phyloP scores from a whole-genome alignment of 2,329 filamentous ascomycete species.

The Sporothrix phasma region DNA sequence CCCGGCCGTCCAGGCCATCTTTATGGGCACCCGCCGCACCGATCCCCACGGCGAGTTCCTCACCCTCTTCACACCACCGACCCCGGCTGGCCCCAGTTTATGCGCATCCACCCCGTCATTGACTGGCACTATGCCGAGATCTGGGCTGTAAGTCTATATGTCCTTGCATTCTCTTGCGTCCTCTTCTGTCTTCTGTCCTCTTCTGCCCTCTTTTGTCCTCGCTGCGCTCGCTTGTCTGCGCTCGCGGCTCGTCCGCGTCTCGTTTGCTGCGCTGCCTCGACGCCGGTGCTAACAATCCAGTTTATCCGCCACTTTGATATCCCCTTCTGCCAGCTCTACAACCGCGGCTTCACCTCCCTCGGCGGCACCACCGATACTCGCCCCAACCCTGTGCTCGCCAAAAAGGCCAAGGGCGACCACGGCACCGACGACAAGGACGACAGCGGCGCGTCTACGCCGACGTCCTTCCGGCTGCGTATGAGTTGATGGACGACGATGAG shows the following conservation, averaged over 20 bases:
- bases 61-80: slow-evolving; percentile 83
- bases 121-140: slow-evolving; percentile 97
- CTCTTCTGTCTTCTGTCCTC: background rate
- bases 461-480: slow-evolving; percentile 59
- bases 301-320: slow-evolving; percentile 72
- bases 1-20: slow-evolving; percentile 61
- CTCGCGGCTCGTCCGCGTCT: too few relatives aligned
- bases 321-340: slow-evolving; percentile 79
- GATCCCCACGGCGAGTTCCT: slow-evolving; percentile 79
- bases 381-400: slow-evolving; percentile 67
- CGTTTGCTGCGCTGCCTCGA: too few relatives aligned
- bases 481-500: slow-evolving; percentile 62
- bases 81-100: slow-evolving; percentile 79
- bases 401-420: slow-evolving; percentile 23
- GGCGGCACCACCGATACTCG: slow-evolving; percentile 82
- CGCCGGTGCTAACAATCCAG: slow-evolving; percentile 34
- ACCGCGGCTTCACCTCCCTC: slow-evolving; percentile 56
- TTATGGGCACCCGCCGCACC: slow-evolving; percentile 80
- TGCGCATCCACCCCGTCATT: slow-evolving; percentile 89
- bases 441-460: slow-evolving; percentile 10
- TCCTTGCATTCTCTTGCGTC: background rate
- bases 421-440: background rate
- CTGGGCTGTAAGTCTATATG: slow-evolving; percentile 58
- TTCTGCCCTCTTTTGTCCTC: background rate
- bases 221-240: background rate